Evolutionary conservation across 1,139 yeast species (phyloP), one percentile per base, ranked within the genome.

Genomic region (Eremothecium gossypii): DNA sequence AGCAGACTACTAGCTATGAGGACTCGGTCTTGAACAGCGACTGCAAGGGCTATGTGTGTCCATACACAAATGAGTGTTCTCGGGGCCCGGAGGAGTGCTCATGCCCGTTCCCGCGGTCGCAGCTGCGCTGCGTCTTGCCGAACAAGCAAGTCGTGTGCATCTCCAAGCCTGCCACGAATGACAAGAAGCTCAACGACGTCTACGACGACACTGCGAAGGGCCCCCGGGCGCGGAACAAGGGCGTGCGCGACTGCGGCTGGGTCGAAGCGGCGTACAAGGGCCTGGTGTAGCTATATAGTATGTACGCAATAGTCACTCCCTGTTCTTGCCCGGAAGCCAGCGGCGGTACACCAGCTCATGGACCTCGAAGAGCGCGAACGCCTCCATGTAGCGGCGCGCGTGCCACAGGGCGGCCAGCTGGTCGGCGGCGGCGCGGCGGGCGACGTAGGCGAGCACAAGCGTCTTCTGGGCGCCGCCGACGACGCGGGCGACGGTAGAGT

Each of bases 391-490:
- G 31, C 65, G 45, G 31, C 38, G 47, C 33, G 29, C 41, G 13
- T 33, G 45, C 55, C 48, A 50, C 43, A 39, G 55, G 36, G 33
- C 60, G 53, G 36, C 46, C 36, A 39, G 62, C 54, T 57, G 64
- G 2, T 58, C 61, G 8, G 52, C 58, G n/a, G 60, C 53, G 1
- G 51, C 43, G 1, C 86, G 81, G 13, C 66, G 54, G 39, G 75
- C 74, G 11, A 91, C 84, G 61, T 74, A 86, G 30, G 76, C 74
- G 40, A 87, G 59, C 1, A 89, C 75, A 47, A 87, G 64, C 2
- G 78, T 77, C 68, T 91, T 91, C 54, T 82, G 79, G 11, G 91
- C 97, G 26, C 93, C 86, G 0, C 94, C 84, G 41, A 85, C 76
- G 2, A 91, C 96, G 47, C 98, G 72, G 28, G 84, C 79, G 26